phyloP scores from a whole-genome alignment of 2,329 filamentous ascomycete genomes.

The Aciculosporium take region DNA sequence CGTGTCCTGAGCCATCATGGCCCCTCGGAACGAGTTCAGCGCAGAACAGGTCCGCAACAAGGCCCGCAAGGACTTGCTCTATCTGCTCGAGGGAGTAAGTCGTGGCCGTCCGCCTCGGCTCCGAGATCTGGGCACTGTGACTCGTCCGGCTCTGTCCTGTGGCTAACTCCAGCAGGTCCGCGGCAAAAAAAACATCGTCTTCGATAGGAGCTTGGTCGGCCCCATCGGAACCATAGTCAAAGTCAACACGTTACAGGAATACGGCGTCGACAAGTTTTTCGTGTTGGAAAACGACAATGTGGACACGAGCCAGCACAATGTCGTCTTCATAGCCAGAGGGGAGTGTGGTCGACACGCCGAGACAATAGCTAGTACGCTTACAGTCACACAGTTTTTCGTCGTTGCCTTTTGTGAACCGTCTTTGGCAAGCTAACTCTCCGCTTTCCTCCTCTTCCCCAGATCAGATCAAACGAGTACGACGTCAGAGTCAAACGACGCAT shows the following conservation, averaged over 20 bases:
- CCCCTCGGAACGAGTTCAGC: constrained; percentile 56
- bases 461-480: constrained; percentile 80
- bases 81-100: constrained; percentile 90
- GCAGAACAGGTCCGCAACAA: constrained; percentile 64
- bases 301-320: constrained; percentile 86
- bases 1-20: constrained; percentile 43
- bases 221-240: constrained; percentile 86
- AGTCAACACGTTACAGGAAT: constrained; percentile 88
- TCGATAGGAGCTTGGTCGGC: constrained; percentile 81
- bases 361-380: constrained; percentile 67
- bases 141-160: constrained; percentile 10
- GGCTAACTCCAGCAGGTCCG: constrained; percentile 51
- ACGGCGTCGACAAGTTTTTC: constrained; percentile 96
- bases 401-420: neutral
- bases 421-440: constrained; percentile 16
- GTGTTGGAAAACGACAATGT: constrained; percentile 91
- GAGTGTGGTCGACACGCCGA: constrained; percentile 77
- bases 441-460: constrained; percentile 35
- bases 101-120: constrained; percentile 9
- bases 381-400: neutral
- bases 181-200: constrained; percentile 95
- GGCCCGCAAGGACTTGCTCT: constrained; percentile 76
- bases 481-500: constrained; percentile 78
- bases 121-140: neutral
- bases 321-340: constrained; percentile 83